Evolutionary conservation across 129 eudicot genomes (phyloP).

Genomic region (Logfia minima): DNA sequence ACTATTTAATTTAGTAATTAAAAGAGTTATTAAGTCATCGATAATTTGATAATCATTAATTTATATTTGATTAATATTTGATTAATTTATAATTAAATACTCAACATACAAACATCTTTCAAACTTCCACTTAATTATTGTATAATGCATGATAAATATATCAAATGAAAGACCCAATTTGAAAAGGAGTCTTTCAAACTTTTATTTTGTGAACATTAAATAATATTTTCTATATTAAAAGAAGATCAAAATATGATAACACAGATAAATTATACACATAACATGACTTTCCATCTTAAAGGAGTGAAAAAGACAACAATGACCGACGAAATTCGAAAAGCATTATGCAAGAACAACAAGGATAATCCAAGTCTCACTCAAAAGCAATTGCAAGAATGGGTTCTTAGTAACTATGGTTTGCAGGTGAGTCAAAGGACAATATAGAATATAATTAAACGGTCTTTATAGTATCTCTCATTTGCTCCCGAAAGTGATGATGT

Average conservation of each 20-base stretch:
- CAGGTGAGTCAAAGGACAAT: conserved; percentile 25
- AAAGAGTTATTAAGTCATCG: too few relatives aligned
- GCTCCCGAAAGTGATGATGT: conserved; percentile 29
- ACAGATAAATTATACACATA: neutral
- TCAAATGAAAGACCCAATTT: too few relatives aligned
- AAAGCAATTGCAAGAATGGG: conserved; percentile 17
- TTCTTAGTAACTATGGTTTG: conserved; percentile 25
- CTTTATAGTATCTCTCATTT: conserved; percentile 36
- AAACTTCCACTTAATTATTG: too few relatives aligned
- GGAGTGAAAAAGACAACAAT: neutral
- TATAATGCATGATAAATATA: too few relatives aligned
- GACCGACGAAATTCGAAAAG: neutral
- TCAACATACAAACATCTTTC: too few relatives aligned
- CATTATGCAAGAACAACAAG: neutral
- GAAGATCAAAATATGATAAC: neutral
- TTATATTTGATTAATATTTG: too few relatives aligned
- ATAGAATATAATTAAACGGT: conserved; percentile 25
- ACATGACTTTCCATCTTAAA: neutral
- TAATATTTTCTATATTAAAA: too few relatives aligned
- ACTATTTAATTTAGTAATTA: too few relatives aligned
- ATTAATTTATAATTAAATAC: too few relatives aligned
- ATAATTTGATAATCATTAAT: too few relatives aligned
- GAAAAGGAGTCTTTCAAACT: too few relatives aligned
- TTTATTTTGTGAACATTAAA: too few relatives aligned
- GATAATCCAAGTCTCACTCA: neutral